Conservation (phyloP, 1,139 yeast genomes). For the Saccharomycopsis phalli region DNA sequence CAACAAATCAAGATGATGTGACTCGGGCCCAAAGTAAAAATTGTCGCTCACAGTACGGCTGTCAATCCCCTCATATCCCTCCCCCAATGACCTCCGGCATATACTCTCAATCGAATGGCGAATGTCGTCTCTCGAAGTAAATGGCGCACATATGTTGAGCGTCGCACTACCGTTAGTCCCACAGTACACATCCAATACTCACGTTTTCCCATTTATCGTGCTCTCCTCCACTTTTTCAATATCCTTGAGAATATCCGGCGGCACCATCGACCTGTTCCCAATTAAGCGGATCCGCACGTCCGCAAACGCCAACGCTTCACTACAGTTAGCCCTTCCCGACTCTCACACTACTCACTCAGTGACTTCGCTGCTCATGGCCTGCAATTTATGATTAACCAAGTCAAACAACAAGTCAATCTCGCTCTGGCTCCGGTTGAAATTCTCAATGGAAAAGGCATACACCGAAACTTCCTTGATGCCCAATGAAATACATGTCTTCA, state of each 20-base stretch:
- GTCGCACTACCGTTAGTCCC: slow-evolving; percentile 36
- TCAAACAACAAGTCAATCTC: slow-evolving; percentile 82
- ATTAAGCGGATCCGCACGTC: slow-evolving; percentile 61
- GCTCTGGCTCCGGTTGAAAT: slow-evolving; percentile 70
- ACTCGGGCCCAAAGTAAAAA: slow-evolving; percentile 53
- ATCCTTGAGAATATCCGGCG: slow-evolving; percentile 53
- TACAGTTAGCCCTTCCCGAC: not conserved
- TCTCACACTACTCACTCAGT: slow-evolving; percentile 10
- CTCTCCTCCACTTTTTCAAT: slow-evolving; percentile 53
- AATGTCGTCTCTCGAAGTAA: slow-evolving; percentile 90
- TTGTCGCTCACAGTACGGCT: slow-evolving; percentile 35
- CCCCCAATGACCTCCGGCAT: slow-evolving; percentile 14
- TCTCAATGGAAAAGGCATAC: slow-evolving; percentile 92
- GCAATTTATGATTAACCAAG: slow-evolving; percentile 60
- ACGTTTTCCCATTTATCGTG: too few relatives aligned
- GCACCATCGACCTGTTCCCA: slow-evolving; percentile 62
- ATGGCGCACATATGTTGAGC: slow-evolving; percentile 86
- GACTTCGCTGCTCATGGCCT: slow-evolving; percentile 21
- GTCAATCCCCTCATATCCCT: too few relatives aligned
- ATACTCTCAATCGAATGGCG: slow-evolving; percentile 54
- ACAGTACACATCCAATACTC: slow-evolving; percentile 31
- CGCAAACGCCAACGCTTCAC: slow-evolving; percentile 9
- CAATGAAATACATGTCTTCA: slow-evolving; percentile 60
- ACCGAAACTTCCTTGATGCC: slow-evolving; percentile 80
- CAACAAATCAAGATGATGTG: slow-evolving; percentile 72